These are phyloP conservation scores for Trichosporon asahii DNA, from an alignment of 1,284 basidiomycete genomes.

Conservation along the genomic window DNA sequence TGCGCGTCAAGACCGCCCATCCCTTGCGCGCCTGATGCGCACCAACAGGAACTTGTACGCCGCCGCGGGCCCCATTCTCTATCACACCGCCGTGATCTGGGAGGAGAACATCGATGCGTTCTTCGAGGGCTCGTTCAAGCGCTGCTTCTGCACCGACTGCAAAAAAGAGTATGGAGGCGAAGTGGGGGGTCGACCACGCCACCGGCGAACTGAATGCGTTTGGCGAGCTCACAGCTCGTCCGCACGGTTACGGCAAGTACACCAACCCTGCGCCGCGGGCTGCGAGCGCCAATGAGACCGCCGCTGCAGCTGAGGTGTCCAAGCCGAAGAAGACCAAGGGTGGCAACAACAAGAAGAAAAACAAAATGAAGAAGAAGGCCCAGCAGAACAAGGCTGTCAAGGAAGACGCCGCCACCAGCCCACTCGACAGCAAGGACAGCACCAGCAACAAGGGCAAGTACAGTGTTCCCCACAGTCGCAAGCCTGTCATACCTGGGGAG, in stretches of 20 bases:
- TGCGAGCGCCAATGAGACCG: no score
- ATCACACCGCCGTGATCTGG: conserved; percentile 12
- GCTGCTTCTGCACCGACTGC: background rate
- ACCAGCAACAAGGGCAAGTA: background rate
- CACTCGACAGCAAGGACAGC: background rate
- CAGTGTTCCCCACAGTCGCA: background rate
- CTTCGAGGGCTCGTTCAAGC: background rate
- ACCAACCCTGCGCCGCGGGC: no score
- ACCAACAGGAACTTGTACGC: conserved; percentile 18
- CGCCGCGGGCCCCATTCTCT: conserved; percentile 14
- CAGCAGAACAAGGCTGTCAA: no score
- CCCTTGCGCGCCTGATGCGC: conserved; percentile 19
- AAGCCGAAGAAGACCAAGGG: no score
- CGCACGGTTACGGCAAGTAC: background rate
- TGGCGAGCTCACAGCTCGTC: no score
- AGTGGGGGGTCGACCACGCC: no score
- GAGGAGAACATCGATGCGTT: conserved; percentile 1
- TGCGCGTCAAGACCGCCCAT: conserved; percentile 12
- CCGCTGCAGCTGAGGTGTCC: no score
- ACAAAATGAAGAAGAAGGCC: no score
- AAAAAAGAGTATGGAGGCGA: no score
- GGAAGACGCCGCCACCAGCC: background rate
- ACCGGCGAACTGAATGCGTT: no score
- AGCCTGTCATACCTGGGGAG: no score
- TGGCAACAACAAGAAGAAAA: no score